Conservation (phyloP, 176 grass and related monocot species). For the Avena atlantica region DNA sequence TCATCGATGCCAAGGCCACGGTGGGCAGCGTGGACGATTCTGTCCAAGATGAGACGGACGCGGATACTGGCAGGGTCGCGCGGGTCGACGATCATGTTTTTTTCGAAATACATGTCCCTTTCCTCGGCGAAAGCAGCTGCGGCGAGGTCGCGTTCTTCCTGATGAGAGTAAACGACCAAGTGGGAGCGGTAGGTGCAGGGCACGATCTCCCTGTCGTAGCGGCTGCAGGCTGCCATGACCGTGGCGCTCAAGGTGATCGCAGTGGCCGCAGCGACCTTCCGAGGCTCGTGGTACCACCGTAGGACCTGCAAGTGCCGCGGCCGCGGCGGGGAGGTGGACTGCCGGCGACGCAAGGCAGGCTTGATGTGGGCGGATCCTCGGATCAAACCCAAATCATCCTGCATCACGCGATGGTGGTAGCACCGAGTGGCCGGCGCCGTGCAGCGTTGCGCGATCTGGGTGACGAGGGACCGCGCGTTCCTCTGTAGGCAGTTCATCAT, state of each 20-base stretch:
- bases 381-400: background rate
- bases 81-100: background rate
- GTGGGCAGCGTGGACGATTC: background rate
- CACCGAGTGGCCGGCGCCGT: background rate
- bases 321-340: background rate
- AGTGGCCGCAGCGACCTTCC: background rate
- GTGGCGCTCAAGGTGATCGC: background rate
- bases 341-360: background rate
- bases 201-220: background rate
- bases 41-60: background rate
- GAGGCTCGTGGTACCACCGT: background rate
- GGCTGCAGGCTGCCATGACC: background rate
- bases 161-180: background rate
- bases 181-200: slow-evolving; percentile 20
- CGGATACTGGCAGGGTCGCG: background rate
- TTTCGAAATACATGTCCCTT: too few relatives aligned
- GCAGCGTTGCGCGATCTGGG: background rate
- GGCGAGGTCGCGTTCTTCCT: background rate
- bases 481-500: background rate
- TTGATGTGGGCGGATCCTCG: background rate
- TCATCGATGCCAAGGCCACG: background rate
- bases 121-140: background rate
- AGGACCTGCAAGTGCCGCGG: background rate
- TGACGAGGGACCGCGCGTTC: background rate
- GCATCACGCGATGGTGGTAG: background rate